Conservation (phyloP, 225 moss, liverwort and hornwort species). For the Pseudoscleropodium purum region DNA sequence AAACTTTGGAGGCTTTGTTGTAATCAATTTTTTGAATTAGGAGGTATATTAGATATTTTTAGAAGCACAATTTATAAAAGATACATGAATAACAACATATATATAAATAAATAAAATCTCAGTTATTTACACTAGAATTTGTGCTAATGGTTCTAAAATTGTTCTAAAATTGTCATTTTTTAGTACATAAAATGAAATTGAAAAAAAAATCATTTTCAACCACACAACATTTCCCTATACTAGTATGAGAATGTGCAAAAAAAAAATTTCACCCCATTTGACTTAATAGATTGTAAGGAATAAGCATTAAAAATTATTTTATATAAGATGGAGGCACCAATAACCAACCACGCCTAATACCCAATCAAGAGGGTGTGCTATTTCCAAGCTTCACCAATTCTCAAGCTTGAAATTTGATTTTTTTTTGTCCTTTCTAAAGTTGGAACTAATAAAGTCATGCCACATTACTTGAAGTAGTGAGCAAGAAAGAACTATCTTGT, state of each 20-base stretch:
- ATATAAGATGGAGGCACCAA: too few relatives aligned
- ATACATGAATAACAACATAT: too few relatives aligned
- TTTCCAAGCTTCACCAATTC: too few relatives aligned
- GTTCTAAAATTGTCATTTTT: neutral
- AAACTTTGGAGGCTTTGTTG: neutral
- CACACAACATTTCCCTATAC: fast-evolving
- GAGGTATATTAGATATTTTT: neutral
- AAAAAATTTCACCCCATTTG: fast-evolving
- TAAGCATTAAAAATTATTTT: neutral
- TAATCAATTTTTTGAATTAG: neutral
- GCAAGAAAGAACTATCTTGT: too few relatives aligned
- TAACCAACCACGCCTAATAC: too few relatives aligned
- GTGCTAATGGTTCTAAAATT: neutral
- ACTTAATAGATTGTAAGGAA: fast-evolving
- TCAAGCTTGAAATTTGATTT: too few relatives aligned
- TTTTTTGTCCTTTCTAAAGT: too few relatives aligned
- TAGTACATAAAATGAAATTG: neutral
- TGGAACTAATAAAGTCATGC: too few relatives aligned
- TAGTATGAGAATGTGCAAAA: neutral
- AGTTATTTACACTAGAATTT: neutral
- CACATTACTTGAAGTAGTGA: too few relatives aligned
- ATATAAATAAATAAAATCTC: too few relatives aligned
- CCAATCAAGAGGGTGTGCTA: too few relatives aligned
- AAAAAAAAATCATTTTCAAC: too few relatives aligned
- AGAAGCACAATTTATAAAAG: neutral